Evolutionary conservation across 257 asterid species (phyloP), one percentile per base, ranked within the genome.

Genomic region (Eucommia ulmoides): DNA sequence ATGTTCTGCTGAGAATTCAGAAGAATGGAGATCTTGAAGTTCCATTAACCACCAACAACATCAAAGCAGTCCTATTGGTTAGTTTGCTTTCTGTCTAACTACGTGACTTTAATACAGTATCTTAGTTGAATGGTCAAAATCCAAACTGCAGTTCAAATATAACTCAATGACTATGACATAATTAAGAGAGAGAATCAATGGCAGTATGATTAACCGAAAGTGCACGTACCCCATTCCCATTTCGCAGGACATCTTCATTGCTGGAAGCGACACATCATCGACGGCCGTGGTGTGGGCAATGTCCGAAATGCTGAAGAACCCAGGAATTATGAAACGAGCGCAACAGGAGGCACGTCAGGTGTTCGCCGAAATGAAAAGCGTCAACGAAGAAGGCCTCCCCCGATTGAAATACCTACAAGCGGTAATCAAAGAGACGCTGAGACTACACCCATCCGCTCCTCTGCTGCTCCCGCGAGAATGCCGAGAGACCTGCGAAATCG

Each of bases 281-380:
- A 19, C 75, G 0, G 56, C 65, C 11, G 56, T 61, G 18, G 79
- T 67, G 41, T 67, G 75, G 75, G 70, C 73, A 2, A 64, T 73
- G 75, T 60, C 65, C 0, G 79, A 68, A 20, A 61, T 73, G 14
- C 58, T 68, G 55, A 73, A 42, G 20, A 64, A 51, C 23, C 73
- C 73, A 0, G 41, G n/a, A 1, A 62, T 25, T 26, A 61, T 73
- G 70, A 46, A 21, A n/a, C 64, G 62, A 49, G 70, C 55, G 12
- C 72, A 61, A 49, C 47, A 16, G 6, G 75, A 73, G 33, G 45
- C 65, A 24, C 44, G 73, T 23, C 55, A 48, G 24, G 49, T 59
- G 5, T 68, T 64, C 22, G 51, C 24, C 0, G 67, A 60, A 42
- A 57, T 19, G 53, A 23, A 47, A 18, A 47, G 22, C 0, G 35